These are phyloP conservation scores for Hanseniaspora nectarophila DNA, from an alignment of 805 yeast species.

Conservation along the genomic window DNA sequence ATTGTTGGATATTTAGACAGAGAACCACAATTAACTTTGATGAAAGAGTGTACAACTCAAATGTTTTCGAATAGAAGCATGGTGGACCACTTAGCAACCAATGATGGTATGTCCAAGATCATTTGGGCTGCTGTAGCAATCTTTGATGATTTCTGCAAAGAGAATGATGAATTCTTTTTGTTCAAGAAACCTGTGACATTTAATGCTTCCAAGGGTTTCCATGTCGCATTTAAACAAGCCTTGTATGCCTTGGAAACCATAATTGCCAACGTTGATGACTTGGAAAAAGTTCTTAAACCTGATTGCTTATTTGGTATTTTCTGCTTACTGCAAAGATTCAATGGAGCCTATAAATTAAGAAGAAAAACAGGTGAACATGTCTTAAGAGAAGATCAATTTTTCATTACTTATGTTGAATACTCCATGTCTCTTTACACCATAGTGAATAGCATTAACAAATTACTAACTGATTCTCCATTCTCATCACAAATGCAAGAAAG, in stretches of 20 bases:
- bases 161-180: constrained; percentile 28
- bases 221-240: constrained; percentile 28
- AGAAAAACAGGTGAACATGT: constrained; percentile 63
- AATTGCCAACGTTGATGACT: constrained; percentile 27
- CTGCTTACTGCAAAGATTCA: constrained; percentile 42
- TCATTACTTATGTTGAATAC: constrained; percentile 39
- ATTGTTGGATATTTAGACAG: constrained; percentile 54
- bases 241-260: constrained; percentile 29
- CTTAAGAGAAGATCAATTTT: constrained; percentile 42
- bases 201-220: constrained; percentile 28
- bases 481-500: constrained; percentile 23
- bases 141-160: constrained; percentile 33
- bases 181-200: constrained; percentile 29
- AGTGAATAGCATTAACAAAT: constrained; percentile 30
- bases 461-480: constrained; percentile 12
- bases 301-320: constrained; percentile 34
- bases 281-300: constrained; percentile 27
- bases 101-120: constrained; percentile 20
- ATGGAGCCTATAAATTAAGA: constrained; percentile 43
- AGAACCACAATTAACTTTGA: constrained; percentile 73
- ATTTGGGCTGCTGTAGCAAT: constrained; percentile 37
- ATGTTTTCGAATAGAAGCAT: constrained; percentile 51
- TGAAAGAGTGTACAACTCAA: constrained; percentile 69
- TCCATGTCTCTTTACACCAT: constrained; percentile 36
- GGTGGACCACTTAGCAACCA: constrained; percentile 21